Evolutionary conservation across 441 rosid species (phyloP), one percentile per base, ranked within the genome.

Genomic region (Melastoma candidum): DNA sequence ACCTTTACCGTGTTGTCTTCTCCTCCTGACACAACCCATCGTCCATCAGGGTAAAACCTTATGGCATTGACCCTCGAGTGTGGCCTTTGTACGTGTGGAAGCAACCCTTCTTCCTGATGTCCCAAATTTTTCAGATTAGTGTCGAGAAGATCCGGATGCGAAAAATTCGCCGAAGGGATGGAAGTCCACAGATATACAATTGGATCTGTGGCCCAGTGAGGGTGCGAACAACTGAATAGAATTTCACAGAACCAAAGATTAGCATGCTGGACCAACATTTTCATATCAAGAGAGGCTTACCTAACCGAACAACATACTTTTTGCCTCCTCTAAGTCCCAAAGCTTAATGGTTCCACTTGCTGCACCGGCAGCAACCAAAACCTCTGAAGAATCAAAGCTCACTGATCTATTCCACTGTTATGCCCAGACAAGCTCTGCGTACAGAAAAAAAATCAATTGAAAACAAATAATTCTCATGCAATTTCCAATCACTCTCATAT

Each of bases 91-190:
- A 94, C 8, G 99, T 94, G 75, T 94, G 99, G 73, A 94, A 87
- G 64, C 96, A 94, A 2, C 95, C 94, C 70, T 94, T 94, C 75
- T 90, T 90, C 67, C 99, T 82, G 72, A 94, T 90, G 73, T 94
- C 99, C 99, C 99, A 94, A 74, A 94, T n/a, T 85, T 92, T 94
- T 94, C 57, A 94, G 90, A 71, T 94, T 94, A 1, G 99, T 94
- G 69, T 94, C 99, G 10, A 77, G 79, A n/a, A 57, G 97, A 94
- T 48, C 99, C 99, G 49, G 99, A 90, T 29, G 97, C 99, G 71
- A 94, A 90, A 75, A 94, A 87, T 79, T 94, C 99, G 7, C 99
- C 99, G 65, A 94, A 94, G 1, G 99, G 99, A 66, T 94, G 99
- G 78, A 94, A 94, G 68, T 78, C 87, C 69, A 94, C 83, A 24